Base-by-base conservation (phyloP, 2,329 filamentous ascomycete genomes). In the Stagonosporopsis rhizophila region DNA sequence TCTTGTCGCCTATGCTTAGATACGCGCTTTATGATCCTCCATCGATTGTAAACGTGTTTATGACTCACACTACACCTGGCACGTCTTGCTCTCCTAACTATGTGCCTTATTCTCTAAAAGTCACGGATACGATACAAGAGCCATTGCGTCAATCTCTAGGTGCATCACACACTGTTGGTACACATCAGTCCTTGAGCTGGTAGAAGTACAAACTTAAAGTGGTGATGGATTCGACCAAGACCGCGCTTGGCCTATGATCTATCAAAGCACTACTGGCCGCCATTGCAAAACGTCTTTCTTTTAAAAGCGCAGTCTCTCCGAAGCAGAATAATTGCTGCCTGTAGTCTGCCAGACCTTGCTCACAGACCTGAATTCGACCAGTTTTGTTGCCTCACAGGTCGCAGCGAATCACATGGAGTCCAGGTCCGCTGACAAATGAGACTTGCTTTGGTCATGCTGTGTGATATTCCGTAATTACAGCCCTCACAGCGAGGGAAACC, bases 381-480 rank as follows among this genome's bases (percentile, higher is more conserved):
- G 12, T 38, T 2, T 5, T 38, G 8, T 12, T 38, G 19, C 35
- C 35, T 28, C 15, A 4, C 15, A 22, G 1, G 17, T 20, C n/a
- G 22, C 25, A 32, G 20, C 47, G 47, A 56, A 56, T 56, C 53
- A 56, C 38, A 44, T 30, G 8, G 23, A 4, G 3, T 25, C 32
- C 30, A 52, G 27, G 38, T 44, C 30, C 37, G 47, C 53, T 56
- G 47, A 56, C 53, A 56, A 56, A 56, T 20, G 47, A 56, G 48
- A 52, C 34, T 50, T 52, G 49, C 28, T 58, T 46, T 46, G 49
- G 47, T 61, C 34, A 47, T 52, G 60, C 63, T 69, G 65, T 60
- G 59, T 68, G 62, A 52, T 72, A 66, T 67, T 69, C 62, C 64
- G 54, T 75, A 75, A 73, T 60, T 75, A 75, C 71, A 75, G 59